phyloP scores from a whole-genome alignment of 345 rosid genomes.

The Eucalyptus erythrocorys region DNA sequence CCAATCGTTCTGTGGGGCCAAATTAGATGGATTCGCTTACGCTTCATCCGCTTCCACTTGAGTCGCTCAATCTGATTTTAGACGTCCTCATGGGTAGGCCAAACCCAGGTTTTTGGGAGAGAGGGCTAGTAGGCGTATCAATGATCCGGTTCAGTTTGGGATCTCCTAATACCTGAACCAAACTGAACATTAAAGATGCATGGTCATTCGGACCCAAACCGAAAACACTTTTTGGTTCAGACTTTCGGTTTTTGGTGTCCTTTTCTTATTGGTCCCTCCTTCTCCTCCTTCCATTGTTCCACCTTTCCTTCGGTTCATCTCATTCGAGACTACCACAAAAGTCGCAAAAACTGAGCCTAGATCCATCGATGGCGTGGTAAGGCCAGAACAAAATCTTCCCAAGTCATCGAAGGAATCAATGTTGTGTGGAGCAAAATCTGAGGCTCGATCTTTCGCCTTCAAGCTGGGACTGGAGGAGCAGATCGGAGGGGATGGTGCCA shows the following conservation, averaged over 20 bases:
- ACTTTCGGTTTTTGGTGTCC: background rate
- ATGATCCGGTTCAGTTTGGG: background rate
- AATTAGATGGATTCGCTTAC: background rate
- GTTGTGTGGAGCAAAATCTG: background rate
- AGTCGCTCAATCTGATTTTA: background rate
- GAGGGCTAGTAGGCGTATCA: background rate
- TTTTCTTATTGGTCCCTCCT: background rate
- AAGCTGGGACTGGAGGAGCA: constrained; percentile 59
- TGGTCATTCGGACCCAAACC: background rate
- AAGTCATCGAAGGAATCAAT: background rate
- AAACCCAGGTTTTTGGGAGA: background rate
- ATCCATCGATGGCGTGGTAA: background rate
- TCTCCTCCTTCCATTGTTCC: background rate
- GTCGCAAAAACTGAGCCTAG: background rate
- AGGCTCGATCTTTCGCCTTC: background rate
- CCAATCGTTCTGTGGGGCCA: background rate
- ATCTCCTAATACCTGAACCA: background rate
- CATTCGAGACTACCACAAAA: background rate
- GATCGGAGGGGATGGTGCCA: constrained; percentile 45
- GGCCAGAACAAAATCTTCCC: background rate
- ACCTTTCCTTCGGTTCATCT: background rate
- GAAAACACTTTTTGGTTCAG: background rate
- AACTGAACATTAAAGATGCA: background rate
- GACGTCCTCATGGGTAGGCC: background rate
- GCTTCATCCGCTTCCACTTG: background rate